These are phyloP conservation scores for Candida succiphila DNA, from an alignment of 805 yeast genomes.

Conservation along the genomic window DNA sequence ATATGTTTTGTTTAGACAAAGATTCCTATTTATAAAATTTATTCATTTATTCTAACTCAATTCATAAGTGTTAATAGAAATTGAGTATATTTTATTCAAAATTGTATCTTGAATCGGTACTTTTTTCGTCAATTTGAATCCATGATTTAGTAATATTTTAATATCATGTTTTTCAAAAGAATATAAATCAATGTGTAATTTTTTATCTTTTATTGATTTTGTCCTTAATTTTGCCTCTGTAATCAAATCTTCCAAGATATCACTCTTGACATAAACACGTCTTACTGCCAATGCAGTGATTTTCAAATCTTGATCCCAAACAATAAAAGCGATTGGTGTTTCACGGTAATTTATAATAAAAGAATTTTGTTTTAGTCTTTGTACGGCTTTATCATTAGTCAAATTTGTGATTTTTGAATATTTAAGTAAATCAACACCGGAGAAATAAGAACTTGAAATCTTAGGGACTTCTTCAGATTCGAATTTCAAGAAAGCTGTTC, in stretches of 20 bases:
- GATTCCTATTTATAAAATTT: background rate
- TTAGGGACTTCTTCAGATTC: slow-evolving; percentile 27
- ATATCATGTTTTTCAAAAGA: slow-evolving; percentile 38
- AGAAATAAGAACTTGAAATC: slow-evolving; percentile 29
- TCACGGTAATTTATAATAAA: slow-evolving; percentile 52
- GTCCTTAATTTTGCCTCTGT: slow-evolving; percentile 46
- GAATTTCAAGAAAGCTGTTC: slow-evolving; percentile 38
- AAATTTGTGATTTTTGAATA: slow-evolving; percentile 20
- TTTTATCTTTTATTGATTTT: slow-evolving; percentile 24
- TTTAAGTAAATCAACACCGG: slow-evolving; percentile 40
- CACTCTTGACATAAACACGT: slow-evolving; percentile 56
- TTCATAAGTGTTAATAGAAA: slow-evolving; percentile 12
- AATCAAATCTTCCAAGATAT: slow-evolving; percentile 52
- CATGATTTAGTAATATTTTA: slow-evolving; percentile 26
- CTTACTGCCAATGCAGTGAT: slow-evolving; percentile 50
- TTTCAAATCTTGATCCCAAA: slow-evolving; percentile 30
- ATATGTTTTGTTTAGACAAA: background rate
- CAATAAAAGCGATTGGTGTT: slow-evolving; percentile 59
- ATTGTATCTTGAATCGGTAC: slow-evolving; percentile 4
- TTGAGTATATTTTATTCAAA: slow-evolving; percentile 9
- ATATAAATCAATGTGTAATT: slow-evolving; percentile 36
- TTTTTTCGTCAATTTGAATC: slow-evolving; percentile 23
- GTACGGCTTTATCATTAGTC: slow-evolving; percentile 7
- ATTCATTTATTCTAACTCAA: background rate
- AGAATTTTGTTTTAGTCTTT: slow-evolving; percentile 32